Conservation (phyloP, 495 filamentous ascomycete species). For the Penicillium salamii region DNA sequence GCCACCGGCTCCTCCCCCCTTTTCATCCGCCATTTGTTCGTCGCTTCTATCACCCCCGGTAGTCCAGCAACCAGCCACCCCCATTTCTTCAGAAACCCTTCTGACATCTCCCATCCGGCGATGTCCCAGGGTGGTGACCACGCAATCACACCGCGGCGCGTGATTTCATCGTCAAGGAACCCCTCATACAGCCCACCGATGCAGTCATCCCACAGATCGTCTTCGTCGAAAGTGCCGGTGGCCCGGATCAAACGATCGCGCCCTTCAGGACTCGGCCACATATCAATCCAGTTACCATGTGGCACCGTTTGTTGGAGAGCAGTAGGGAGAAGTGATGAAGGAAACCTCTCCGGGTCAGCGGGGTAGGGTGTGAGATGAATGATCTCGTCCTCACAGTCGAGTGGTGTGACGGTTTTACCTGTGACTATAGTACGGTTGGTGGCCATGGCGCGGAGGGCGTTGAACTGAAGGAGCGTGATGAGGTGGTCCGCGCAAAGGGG, state of each 20-base stretch:
- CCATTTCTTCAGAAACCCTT: slow-evolving; percentile 47
- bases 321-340: slow-evolving; percentile 32
- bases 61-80: slow-evolving; percentile 36
- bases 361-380: slow-evolving; percentile 32
- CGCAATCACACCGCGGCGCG: slow-evolving; percentile 35
- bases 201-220: slow-evolving; percentile 38
- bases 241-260: slow-evolving; percentile 34
- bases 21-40: slow-evolving; percentile 41
- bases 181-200: slow-evolving; percentile 39
- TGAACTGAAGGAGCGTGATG: slow-evolving; percentile 43
- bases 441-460: slow-evolving; percentile 38
- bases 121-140: slow-evolving; percentile 41
- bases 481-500: slow-evolving; percentile 42
- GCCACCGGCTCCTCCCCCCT: slow-evolving; percentile 34
- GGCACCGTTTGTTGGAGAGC: slow-evolving; percentile 33
- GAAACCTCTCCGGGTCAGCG: slow-evolving; percentile 19
- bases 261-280: slow-evolving; percentile 30
- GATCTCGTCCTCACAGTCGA: slow-evolving; percentile 26
- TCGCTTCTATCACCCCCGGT: slow-evolving; percentile 32
- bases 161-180: slow-evolving; percentile 33
- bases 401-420: slow-evolving; percentile 25
- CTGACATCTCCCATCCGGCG: too few species aligned
- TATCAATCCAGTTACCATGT: slow-evolving; percentile 37
- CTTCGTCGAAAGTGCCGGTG: slow-evolving; percentile 37
- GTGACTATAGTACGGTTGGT: slow-evolving; percentile 36